These are phyloP conservation scores for Galeopsis tetrahit DNA, from an alignment of 257 asterid species.

Conservation along the genomic window DNA sequence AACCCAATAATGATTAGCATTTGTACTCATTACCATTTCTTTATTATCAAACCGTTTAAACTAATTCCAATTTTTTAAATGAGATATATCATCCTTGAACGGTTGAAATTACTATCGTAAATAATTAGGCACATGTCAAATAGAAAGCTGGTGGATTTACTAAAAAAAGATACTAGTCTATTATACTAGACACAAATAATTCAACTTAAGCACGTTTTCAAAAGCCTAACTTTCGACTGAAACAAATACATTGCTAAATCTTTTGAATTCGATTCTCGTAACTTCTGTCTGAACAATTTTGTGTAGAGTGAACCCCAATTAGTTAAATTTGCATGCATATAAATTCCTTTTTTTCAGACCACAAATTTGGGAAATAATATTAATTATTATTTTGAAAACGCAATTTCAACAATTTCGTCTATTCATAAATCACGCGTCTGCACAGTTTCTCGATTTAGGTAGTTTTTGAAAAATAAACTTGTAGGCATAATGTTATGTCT, in stretches of 20 bases:
- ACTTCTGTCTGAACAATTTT: constrained; percentile 26
- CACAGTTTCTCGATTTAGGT: constrained; percentile 1
- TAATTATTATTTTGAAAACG: constrained; percentile 7
- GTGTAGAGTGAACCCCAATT: constrained; percentile 22
- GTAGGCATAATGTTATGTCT: constrained; percentile 30
- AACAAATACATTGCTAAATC: constrained; percentile 19
- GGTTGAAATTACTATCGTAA: background rate
- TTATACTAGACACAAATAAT: background rate
- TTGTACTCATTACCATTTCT: too few relatives aligned
- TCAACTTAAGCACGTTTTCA: constrained; percentile 12
- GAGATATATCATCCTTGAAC: too few relatives aligned
- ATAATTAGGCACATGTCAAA: constrained; percentile 24
- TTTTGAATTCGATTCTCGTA: constrained; percentile 22
- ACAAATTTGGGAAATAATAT: constrained; percentile 29
- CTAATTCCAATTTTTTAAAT: too few relatives aligned
- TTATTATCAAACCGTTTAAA: too few relatives aligned
- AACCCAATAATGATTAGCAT: too few relatives aligned
- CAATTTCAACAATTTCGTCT: constrained; percentile 20
- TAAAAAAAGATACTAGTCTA: background rate
- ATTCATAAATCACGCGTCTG: constrained; percentile 19
- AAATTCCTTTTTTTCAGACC: background rate
- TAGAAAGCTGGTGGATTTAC: background rate
- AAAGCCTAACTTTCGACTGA: constrained; percentile 4
- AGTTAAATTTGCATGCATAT: constrained; percentile 27
- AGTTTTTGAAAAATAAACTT: constrained; percentile 27